Percentiles rank a stretch among this genome's conserved stretches.
phyloP scores from a whole-genome alignment of 179 eudicot species.

The Corrigiola litoralis region DNA sequence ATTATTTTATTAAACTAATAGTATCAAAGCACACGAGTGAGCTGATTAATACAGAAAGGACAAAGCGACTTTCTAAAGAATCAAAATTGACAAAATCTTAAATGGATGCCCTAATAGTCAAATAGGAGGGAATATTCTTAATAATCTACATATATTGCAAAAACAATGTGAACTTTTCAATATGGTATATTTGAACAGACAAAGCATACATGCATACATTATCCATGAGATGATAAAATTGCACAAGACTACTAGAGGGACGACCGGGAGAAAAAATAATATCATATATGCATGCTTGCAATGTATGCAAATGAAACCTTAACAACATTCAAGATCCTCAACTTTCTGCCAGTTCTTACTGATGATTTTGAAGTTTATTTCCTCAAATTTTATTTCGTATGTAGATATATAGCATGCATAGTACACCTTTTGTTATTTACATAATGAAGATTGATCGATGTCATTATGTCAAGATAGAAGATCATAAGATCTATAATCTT shows the following conservation, averaged over 20 bases:
- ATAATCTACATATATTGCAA: slow-evolving; percentile 6
- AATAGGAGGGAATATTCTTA: slow-evolving; percentile 26
- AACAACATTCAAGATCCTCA: background rate
- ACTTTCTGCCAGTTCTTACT: no score
- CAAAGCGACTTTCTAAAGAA: slow-evolving; percentile 30
- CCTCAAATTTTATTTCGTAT: no score
- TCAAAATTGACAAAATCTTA: slow-evolving; percentile 32
- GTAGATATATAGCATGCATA: no score
- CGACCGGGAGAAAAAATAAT: no score
- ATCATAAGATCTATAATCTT: no score
- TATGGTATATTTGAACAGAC: background rate
- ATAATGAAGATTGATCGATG: no score
- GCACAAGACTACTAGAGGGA: no score
- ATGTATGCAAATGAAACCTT: slow-evolving; percentile 13
- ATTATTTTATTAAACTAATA: background rate
- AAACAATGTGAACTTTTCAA: background rate
- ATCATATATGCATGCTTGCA: no score
- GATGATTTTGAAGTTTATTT: no score
- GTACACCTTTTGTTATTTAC: no score
- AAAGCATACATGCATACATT: background rate
- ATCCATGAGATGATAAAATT: no score
- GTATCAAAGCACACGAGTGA: slow-evolving; percentile 35
- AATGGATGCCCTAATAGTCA: slow-evolving; percentile 29
- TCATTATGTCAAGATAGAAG: no score
- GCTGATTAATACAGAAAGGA: slow-evolving; percentile 24